A percentile compares a stretch with the other conserved stretches of the same genome.
phyloP scores from a whole-genome alignment of 2,329 filamentous ascomycete genomes.

The Hypoxylon sp. region DNA sequence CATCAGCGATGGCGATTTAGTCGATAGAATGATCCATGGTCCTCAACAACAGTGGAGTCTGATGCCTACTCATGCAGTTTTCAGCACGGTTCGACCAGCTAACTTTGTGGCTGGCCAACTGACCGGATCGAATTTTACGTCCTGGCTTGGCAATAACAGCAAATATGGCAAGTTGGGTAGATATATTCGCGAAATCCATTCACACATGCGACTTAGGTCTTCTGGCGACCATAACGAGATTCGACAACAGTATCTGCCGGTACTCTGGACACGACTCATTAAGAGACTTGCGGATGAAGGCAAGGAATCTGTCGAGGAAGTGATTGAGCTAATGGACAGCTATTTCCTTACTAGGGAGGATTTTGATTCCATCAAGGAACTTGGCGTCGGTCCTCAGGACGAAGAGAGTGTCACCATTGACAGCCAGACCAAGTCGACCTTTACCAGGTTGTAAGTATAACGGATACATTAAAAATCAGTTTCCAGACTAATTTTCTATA shows the following conservation, averaged over 20 bases:
- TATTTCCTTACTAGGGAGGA: conserved; percentile 97
- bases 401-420: conserved; percentile 83
- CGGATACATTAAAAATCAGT: conserved; percentile 1
- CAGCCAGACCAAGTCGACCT: conserved; percentile 85
- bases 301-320: conserved; percentile 82
- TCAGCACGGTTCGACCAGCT: conserved; percentile 92
- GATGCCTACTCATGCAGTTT: conserved; percentile 96
- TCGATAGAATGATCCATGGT: conserved; percentile 98
- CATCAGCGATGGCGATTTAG: conserved; percentile 96
- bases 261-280: conserved; percentile 86
- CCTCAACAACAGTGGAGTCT: conserved; percentile 98
- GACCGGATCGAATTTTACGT: conserved; percentile 81
- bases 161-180: conserved; percentile 83
- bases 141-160: conserved; percentile 96
- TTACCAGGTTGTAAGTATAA: conserved; percentile 83
- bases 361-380: conserved; percentile 91
- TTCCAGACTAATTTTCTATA: conserved; percentile 54
- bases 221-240: conserved; percentile 95
- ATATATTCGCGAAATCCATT: conserved; percentile 92
- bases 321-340: conserved; percentile 96
- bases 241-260: conserved; percentile 91
- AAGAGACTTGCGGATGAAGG: conserved; percentile 81
- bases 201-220: conserved; percentile 92
- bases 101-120: conserved; percentile 88
- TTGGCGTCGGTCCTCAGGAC: conserved; percentile 87